These are phyloP conservation scores for Ogataea henricii DNA, from an alignment of 805 yeast genomes.

Conservation along the genomic window DNA sequence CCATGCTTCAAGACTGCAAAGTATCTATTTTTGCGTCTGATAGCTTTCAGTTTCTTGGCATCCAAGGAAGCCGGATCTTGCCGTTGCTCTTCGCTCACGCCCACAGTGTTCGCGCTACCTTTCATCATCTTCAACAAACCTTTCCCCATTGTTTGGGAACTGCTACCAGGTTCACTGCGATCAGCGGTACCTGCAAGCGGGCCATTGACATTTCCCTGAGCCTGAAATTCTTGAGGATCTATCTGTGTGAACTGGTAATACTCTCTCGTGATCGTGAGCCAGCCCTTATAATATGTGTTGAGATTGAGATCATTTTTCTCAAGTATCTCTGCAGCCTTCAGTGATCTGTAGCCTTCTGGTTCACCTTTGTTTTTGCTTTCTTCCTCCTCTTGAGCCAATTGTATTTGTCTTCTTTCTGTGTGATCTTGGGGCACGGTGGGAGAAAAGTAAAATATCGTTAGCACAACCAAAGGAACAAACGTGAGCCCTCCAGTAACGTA, in stretches of 20 bases:
- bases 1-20: slow-evolving; percentile 83
- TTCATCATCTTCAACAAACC: slow-evolving; percentile 25
- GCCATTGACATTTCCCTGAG: slow-evolving; percentile 12
- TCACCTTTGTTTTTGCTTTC: slow-evolving; percentile 26
- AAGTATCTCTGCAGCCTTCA: slow-evolving; percentile 66
- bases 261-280: slow-evolving; percentile 84
- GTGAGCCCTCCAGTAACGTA: slow-evolving; percentile 84
- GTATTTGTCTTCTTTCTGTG: slow-evolving; percentile 23
- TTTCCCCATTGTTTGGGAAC: slow-evolving; percentile 9
- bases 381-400: slow-evolving; percentile 35
- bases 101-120: slow-evolving; percentile 9
- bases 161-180: slow-evolving; percentile 5
- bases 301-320: slow-evolving; percentile 63
- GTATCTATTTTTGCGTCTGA: slow-evolving; percentile 58
- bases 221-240: slow-evolving; percentile 29
- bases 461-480: slow-evolving; percentile 60
- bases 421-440: slow-evolving; percentile 35
- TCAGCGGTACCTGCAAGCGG: slow-evolving; percentile 8
- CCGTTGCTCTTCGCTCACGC: slow-evolving; percentile 11
- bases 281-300: slow-evolving; percentile 65
- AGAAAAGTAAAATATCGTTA: slow-evolving; percentile 43
- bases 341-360: slow-evolving; percentile 30
- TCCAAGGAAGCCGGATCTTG: slow-evolving; percentile 35
- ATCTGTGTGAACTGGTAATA: slow-evolving; percentile 56
- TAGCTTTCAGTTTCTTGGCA: slow-evolving; percentile 39